These are phyloP conservation scores for Colletotrichum cereale DNA, from an alignment of 2,329 filamentous ascomycete species.

Conservation along the genomic window DNA sequence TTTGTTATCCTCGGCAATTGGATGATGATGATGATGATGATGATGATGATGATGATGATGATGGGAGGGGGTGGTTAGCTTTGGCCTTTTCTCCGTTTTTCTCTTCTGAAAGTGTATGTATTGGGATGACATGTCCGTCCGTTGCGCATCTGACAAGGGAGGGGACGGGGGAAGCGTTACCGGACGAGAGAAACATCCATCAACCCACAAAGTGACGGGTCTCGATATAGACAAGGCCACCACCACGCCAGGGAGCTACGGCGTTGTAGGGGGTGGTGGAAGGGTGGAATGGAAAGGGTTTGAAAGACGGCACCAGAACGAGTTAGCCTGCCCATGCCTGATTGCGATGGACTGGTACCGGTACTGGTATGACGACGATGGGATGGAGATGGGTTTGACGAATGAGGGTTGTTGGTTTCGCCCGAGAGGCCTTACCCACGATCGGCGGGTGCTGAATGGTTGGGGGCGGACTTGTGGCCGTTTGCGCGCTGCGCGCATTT, in stretches of 20 bases:
- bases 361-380: background rate
- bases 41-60: background rate
- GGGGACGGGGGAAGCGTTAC: background rate
- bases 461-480: background rate
- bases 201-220: background rate
- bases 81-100: background rate
- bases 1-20: background rate
- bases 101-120: background rate
- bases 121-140: constrained; percentile 34
- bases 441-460: constrained; percentile 33
- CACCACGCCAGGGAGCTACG: constrained; percentile 1
- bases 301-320: background rate
- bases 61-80: background rate
- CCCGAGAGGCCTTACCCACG: constrained; percentile 38
- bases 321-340: constrained; percentile 12
- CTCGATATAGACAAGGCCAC: background rate
- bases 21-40: too few relatives aligned
- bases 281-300: background rate
- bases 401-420: constrained; percentile 22
- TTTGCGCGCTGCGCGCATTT: background rate
- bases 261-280: background rate
- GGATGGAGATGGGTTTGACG: background rate
- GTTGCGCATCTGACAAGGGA: background rate
- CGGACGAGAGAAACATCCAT: background rate
- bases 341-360: background rate